Evolutionary conservation across 108 stramenopile species (phyloP).

Genomic region (Thalassiosira profunda): DNA sequence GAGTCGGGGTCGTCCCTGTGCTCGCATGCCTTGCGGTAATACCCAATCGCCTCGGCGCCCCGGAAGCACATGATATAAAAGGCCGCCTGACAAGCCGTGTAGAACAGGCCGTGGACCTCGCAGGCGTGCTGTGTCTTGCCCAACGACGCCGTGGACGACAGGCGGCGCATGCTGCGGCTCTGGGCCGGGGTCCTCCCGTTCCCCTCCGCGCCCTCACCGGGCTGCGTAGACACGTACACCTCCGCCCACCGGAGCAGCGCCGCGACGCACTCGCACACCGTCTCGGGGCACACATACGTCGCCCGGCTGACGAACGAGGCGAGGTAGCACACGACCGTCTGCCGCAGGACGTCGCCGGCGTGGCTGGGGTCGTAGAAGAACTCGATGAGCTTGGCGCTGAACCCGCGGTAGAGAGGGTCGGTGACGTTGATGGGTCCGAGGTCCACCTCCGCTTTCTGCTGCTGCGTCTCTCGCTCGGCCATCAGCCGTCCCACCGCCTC

Average conservation of each 20-base stretch:
- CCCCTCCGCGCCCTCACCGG: not conserved
- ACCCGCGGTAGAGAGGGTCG: constrained; percentile 73
- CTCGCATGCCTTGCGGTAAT: constrained; percentile 52
- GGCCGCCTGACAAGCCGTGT: constrained; percentile 95
- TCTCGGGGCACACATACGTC: constrained; percentile 78
- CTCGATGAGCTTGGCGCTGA: constrained; percentile 76
- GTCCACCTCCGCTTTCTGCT: constrained; percentile 24
- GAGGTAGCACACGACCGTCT: constrained; percentile 92
- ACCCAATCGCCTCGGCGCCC: constrained; percentile 74
- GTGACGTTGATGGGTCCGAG: constrained; percentile 14
- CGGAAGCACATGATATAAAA: constrained; percentile 99
- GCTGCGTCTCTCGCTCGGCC: constrained; percentile 21
- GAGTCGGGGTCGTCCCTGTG: constrained; percentile 42
- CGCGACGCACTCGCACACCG: constrained; percentile 76
- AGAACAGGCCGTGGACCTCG: constrained; percentile 89
- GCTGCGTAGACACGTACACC: constrained; percentile 71
- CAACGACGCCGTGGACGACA: constrained; percentile 33
- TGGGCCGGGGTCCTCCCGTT: not conserved
- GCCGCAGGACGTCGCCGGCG: constrained; percentile 69
- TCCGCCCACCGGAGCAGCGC: constrained; percentile 91
- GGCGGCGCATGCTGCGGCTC: not conserved
- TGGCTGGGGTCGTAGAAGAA: constrained; percentile 74
- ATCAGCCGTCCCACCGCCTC: constrained; percentile 43
- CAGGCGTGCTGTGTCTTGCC: constrained; percentile 60
- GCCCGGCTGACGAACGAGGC: constrained; percentile 96